Evolutionary conservation across 768 basidiomycete species (phyloP).

Genomic region (Lentinus tigrinus): DNA sequence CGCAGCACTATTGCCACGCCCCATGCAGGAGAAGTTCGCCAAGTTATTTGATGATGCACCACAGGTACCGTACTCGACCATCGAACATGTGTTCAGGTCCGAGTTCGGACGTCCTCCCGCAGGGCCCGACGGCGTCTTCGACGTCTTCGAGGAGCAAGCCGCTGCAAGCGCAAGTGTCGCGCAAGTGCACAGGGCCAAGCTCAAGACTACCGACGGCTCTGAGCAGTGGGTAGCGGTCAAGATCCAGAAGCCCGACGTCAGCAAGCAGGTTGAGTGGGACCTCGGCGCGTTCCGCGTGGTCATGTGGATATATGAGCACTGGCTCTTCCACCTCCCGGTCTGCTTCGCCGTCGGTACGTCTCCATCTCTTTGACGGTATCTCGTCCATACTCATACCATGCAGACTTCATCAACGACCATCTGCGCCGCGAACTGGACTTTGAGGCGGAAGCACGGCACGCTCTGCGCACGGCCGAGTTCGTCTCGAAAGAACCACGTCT

Average conservation of each 20-base stretch:
- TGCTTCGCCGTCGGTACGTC: constrained; percentile 73
- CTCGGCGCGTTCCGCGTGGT: constrained; percentile 65
- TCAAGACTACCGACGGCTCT: constrained; percentile 36
- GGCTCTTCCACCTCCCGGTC: constrained; percentile 83
- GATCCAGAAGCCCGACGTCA: constrained; percentile 86
- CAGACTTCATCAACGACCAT: constrained; percentile 79
- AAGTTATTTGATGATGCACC: constrained; percentile 89
- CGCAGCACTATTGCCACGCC: constrained; percentile 77
- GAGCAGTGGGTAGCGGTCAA: constrained; percentile 87
- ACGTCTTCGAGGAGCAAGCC: constrained; percentile 71
- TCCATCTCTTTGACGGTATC: not conserved
- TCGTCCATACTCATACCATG: not conserved
- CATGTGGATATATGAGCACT: constrained; percentile 78
- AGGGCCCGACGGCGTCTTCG: constrained; percentile 74
- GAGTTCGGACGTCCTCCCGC: constrained; percentile 69
- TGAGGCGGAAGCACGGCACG: constrained; percentile 74
- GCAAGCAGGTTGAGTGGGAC: constrained; percentile 85
- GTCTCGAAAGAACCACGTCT: constrained; percentile 72
- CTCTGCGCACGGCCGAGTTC: constrained; percentile 63
- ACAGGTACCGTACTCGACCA: constrained; percentile 70
- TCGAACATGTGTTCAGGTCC: constrained; percentile 62
- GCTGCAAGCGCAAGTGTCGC: constrained; percentile 90
- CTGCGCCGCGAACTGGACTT: constrained; percentile 85
- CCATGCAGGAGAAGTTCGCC: constrained; percentile 80
- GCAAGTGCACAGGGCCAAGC: constrained; percentile 82